phyloP scores from a whole-genome alignment of 495 filamentous ascomycete genomes.

The Aspergillus bridgeri region DNA sequence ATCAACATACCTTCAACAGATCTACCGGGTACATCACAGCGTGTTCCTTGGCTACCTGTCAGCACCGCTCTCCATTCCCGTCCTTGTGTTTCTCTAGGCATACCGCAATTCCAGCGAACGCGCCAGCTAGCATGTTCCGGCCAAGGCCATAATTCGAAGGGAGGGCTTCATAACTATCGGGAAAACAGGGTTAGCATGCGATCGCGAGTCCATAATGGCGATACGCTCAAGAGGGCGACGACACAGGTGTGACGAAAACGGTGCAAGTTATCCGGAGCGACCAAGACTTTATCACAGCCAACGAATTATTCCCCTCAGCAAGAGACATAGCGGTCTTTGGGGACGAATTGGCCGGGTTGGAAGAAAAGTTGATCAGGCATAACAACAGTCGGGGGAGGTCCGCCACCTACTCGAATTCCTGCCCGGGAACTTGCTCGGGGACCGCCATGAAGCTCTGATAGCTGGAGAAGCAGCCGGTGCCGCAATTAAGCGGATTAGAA shows the following conservation, averaged over 20 bases:
- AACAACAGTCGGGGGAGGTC: neutral
- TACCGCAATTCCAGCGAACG: conserved; percentile 97
- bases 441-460: conserved; percentile 43
- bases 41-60: conserved; percentile 55
- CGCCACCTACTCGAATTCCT: conserved; percentile 47
- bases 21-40: conserved; percentile 99
- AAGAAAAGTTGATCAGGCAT: neutral
- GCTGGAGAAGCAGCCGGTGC: conserved; percentile 36
- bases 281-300: neutral
- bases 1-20: conserved; percentile 79
- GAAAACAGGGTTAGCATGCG: conserved; percentile 21
- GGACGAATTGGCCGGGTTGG: neutral
- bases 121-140: conserved; percentile 86
- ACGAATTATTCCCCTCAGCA: neutral
- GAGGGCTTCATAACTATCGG: conserved; percentile 63
- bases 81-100: conserved; percentile 4
- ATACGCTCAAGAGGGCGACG: neutral
- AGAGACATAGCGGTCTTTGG: neutral
- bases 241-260: neutral
- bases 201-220: neutral
- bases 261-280: neutral
- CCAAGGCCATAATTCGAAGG: conserved; percentile 66
- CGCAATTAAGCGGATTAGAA: conserved; percentile 8
- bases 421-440: conserved; percentile 34
- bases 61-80: neutral